A percentile compares a stretch with the other conserved stretches of the same genome.
Evolutionary conservation across 352 stramenopile species (phyloP).

Genomic region (Paralagenidium karlingii): DNA sequence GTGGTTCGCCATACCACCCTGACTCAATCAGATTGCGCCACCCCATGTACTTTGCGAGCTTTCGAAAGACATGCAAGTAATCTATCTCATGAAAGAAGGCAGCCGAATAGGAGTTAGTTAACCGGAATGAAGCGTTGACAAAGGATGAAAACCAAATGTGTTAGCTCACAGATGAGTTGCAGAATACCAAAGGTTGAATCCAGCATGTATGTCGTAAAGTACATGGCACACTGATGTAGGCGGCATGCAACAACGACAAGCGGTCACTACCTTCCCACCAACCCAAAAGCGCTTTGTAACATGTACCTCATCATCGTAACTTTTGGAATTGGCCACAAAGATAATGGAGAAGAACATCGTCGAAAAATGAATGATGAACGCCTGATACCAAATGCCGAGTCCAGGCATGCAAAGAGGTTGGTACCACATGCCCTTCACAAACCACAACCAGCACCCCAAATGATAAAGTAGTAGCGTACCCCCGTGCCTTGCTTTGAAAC

Average conservation of each 20-base stretch:
- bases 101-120: background rate
- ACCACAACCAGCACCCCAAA: too few relatives aligned
- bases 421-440: too few relatives aligned
- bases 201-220: slow-evolving; percentile 59
- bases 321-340: slow-evolving; percentile 21
- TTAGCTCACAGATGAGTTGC: too few relatives aligned
- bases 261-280: background rate
- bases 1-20: slow-evolving; percentile 59
- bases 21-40: slow-evolving; percentile 28
- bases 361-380: slow-evolving; percentile 41
- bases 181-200: slow-evolving; percentile 44
- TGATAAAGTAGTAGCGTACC: too few relatives aligned
- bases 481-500: slow-evolving; percentile 56
- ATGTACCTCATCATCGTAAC: slow-evolving; percentile 37
- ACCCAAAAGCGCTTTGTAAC: background rate
- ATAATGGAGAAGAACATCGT: slow-evolving; percentile 54
- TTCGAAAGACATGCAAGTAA: slow-evolving; percentile 26
- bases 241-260: background rate
- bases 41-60: slow-evolving; percentile 14
- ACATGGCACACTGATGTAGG: slow-evolving; percentile 40
- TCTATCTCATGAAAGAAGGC: slow-evolving; percentile 16
- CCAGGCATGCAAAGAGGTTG: too few relatives aligned
- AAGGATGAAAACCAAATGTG: too few relatives aligned
- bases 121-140: background rate
- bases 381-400: too few relatives aligned